phyloP scores from a whole-genome alignment of 805 yeast genomes.

The Ogataea paradorogensis region DNA sequence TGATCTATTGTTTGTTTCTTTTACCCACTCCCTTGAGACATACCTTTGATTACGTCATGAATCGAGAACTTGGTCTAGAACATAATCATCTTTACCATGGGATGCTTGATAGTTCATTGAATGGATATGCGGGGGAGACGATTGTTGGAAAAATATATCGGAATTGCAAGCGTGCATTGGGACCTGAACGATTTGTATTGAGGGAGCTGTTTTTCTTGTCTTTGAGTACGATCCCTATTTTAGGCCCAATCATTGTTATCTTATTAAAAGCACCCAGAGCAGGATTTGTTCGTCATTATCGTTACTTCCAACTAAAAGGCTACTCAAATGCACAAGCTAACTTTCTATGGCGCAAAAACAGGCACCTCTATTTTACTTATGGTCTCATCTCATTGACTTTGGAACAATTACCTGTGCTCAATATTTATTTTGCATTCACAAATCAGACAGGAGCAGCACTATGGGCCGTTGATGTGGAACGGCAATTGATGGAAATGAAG shows the following conservation, averaged over 20 bases:
- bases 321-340: conserved; percentile 41
- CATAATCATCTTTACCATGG: conserved; percentile 25
- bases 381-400: conserved; percentile 51
- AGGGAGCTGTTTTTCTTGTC: conserved; percentile 36
- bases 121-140: conserved; percentile 30
- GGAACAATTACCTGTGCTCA: conserved; percentile 53
- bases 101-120: conserved; percentile 21
- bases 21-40: conserved; percentile 30
- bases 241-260: conserved; percentile 56
- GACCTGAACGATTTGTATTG: conserved; percentile 41
- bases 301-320: conserved; percentile 59
- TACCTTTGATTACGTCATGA: conserved; percentile 33
- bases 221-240: conserved; percentile 50
- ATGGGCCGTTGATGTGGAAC: conserved; percentile 51
- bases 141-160: conserved; percentile 21
- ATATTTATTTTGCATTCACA: conserved; percentile 54
- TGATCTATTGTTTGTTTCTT: conserved; percentile 29
- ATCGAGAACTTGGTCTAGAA: conserved; percentile 20
- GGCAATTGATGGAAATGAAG: conserved; percentile 6
- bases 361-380: conserved; percentile 40
- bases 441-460: conserved; percentile 61
- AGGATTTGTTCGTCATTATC: conserved; percentile 48
- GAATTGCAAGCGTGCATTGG: conserved; percentile 18
- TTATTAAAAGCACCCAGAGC: conserved; percentile 51
- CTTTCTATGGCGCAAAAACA: conserved; percentile 34